Conservation (phyloP, 306 rosid genomes). For the Trifolium dubium region DNA sequence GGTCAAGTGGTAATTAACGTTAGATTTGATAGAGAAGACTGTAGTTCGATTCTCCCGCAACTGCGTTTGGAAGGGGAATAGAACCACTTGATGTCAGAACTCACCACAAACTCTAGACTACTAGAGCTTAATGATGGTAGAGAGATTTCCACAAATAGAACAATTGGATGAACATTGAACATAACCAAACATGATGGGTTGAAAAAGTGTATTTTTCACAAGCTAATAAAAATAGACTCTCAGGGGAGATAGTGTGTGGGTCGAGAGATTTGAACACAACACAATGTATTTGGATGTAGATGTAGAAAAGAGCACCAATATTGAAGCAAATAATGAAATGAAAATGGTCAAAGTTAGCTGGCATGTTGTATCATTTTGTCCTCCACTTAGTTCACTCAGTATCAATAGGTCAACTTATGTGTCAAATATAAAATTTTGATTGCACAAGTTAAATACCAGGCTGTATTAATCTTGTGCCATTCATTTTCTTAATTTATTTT, state of each 20-base stretch:
- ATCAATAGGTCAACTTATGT: conserved; percentile 48
- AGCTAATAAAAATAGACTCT: conserved; percentile 14
- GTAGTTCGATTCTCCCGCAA: no score
- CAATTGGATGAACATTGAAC: conserved; percentile 9
- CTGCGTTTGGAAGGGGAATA: no score
- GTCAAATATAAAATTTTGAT: conserved; percentile 16
- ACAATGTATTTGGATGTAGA: conserved; percentile 29
- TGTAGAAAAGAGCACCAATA: conserved; percentile 7
- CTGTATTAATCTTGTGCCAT: conserved; percentile 19
- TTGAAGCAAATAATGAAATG: conserved; percentile 34
- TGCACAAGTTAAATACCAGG: conserved; percentile 24
- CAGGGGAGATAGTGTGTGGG: background rate
- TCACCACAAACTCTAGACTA: no score
- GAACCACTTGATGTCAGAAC: no score
- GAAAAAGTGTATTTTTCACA: background rate
- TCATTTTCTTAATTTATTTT: conserved; percentile 20
- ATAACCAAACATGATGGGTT: background rate
- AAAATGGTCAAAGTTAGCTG: conserved; percentile 40
- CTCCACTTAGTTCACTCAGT: conserved; percentile 42
- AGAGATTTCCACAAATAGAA: conserved; percentile 12
- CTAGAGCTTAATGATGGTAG: no score
- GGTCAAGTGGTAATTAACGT: no score
- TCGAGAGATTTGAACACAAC: background rate
- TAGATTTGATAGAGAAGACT: no score
- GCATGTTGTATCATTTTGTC: conserved; percentile 52